Base-by-base conservation (phyloP, 1,284 basidiomycete species). In the Cutaneotrichosporon cyanovorans region DNA sequence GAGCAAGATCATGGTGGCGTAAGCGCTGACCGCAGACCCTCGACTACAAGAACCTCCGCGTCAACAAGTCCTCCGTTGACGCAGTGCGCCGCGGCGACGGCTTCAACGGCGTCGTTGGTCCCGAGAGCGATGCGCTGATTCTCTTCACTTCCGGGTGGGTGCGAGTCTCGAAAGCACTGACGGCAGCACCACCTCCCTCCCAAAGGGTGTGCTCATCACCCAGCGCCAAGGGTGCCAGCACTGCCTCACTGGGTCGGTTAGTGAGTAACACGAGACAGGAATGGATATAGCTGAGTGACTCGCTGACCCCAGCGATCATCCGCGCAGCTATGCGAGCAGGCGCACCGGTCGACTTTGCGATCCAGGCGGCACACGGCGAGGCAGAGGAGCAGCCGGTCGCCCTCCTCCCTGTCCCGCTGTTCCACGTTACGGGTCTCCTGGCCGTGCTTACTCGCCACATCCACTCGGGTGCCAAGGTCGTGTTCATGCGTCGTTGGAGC, bases 361-460 rank as follows among this genome's bases (percentile, higher is more conserved):
- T 57, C 4, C 8, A 7, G 7, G 40, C 31, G 3, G 32, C 21
- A 6, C 23, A 37, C 19, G 28, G 18, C 7, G 18, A 34, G 18
- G 14, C 23, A n/a, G 20, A 34, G 16, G 14, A 33, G 12, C 42
- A 48, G 25, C 14, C 15, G 10, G 35, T 33, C 18, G 34, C 18
- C 12, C 53, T 69, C 16, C 57, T 68, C 21, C 46, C 67, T 9
- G 61, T 68, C 22, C 67, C 67, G 1, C 56, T 69, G 3, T 69
- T 69, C 55, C 67, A 69, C 60, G 67, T 69, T 3, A 69, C 67
- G 0, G 67, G 65, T 11, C 62, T 62, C 37, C 53, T 66, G 2
- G 62, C 61, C 2, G 60, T 56, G 57, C 55, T 68, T 28, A 55
- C 68, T 51, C 55, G 65, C 44, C 6, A 33, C 23, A 42, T 48